Evolutionary conservation across 1,284 basidiomycete genomes (phyloP).

Genomic region (Trametes pubescens): DNA sequence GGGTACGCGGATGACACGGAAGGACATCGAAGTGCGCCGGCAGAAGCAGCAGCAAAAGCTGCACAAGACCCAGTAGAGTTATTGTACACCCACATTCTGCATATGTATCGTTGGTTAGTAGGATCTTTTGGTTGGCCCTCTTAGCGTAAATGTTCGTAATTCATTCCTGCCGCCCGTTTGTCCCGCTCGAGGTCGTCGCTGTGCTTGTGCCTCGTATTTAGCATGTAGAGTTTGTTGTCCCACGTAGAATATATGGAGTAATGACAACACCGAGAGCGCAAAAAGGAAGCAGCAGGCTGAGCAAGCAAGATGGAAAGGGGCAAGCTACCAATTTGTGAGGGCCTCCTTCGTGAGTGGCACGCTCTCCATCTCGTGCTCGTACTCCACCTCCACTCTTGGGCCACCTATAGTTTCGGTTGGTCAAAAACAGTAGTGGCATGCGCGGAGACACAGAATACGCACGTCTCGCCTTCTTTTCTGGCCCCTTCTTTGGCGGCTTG

Average conservation of each 20-base stretch:
- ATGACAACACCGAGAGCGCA: conserved; percentile 3
- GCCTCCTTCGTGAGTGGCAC: conserved; percentile 65
- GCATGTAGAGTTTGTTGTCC: background rate
- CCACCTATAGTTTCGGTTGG: conserved; percentile 54
- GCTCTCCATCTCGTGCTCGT: conserved; percentile 90
- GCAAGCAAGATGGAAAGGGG: background rate
- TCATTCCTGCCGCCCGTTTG: conserved; percentile 6
- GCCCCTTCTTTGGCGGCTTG: conserved; percentile 56
- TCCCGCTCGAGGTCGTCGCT: background rate
- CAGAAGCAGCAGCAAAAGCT: conserved; percentile 37
- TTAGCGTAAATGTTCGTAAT: conserved; percentile 18
- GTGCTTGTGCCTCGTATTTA: background rate
- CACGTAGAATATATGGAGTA: conserved; percentile 4
- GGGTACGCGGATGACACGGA: conserved; percentile 83
- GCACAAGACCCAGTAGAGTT: conserved; percentile 24
- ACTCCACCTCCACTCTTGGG: conserved; percentile 92
- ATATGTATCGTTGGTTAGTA: conserved; percentile 4
- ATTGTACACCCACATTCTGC: conserved; percentile 9
- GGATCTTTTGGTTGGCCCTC: conserved; percentile 5
- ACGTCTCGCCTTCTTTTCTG: conserved; percentile 68
- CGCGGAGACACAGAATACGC: conserved; percentile 39
- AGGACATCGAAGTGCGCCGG: conserved; percentile 63
- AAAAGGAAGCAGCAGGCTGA: background rate
- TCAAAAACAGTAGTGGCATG: conserved; percentile 34
- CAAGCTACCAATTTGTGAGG: conserved; percentile 64